phyloP scores from a whole-genome alignment of 371 early-diverging fungal genomes.

The Fennellomyces sp. region DNA sequence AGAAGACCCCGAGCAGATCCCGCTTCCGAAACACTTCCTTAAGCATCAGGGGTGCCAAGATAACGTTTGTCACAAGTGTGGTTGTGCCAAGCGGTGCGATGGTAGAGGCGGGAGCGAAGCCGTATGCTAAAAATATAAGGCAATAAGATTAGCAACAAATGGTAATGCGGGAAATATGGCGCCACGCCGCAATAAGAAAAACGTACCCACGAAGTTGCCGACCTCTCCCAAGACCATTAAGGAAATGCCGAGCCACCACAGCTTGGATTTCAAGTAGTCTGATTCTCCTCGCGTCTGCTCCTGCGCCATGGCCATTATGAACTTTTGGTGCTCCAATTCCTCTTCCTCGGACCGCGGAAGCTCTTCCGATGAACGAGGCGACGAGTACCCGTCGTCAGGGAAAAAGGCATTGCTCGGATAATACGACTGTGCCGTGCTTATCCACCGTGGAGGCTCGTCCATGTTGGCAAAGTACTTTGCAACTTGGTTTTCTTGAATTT shows the following conservation, averaged over 20 bases:
- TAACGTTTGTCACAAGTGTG: constrained; percentile 70
- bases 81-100: constrained; percentile 85
- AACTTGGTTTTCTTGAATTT: constrained; percentile 46
- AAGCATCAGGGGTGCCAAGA: constrained; percentile 74
- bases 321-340: constrained; percentile 39
- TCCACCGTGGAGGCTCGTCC: constrained; percentile 51
- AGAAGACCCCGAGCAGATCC: constrained; percentile 68
- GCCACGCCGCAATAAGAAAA: background rate
- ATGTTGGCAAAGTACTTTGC: constrained; percentile 49
- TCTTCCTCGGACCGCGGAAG: constrained; percentile 21
- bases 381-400: constrained; percentile 55
- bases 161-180: background rate
- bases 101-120: constrained; percentile 81
- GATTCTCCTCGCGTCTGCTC: constrained; percentile 42
- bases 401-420: constrained; percentile 31
- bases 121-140: constrained; percentile 56
- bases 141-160: background rate
- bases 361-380: constrained; percentile 52
- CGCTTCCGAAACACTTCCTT: constrained; percentile 67
- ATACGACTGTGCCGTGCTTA: constrained; percentile 22
- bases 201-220: constrained; percentile 59
- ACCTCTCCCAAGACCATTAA: constrained; percentile 79
- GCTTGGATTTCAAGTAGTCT: constrained; percentile 60
- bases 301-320: constrained; percentile 47
- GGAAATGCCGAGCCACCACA: constrained; percentile 78